Evolutionary conservation across 495 filamentous ascomycete genomes (phyloP).

Genomic region (Tuber microsphaerosporum): DNA sequence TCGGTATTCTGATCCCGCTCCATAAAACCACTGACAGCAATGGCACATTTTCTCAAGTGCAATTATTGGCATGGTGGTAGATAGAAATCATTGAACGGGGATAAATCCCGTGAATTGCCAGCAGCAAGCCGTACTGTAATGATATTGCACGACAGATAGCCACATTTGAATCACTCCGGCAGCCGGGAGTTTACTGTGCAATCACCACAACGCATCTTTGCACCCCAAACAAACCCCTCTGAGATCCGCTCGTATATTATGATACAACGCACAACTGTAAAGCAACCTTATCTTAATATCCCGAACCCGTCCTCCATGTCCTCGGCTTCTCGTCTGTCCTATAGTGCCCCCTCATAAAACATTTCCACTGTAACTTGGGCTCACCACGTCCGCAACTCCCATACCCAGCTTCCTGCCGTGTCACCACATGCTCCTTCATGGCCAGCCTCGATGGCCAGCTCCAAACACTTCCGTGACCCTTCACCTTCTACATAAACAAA

Average conservation of each 20-base stretch:
- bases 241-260: not conserved
- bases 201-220: not conserved
- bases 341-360: not conserved
- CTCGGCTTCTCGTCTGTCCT: not conserved
- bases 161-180: not conserved
- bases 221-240: not conserved
- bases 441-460: not conserved
- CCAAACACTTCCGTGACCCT: not conserved
- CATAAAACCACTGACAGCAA: not conserved
- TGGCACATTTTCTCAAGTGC: not conserved
- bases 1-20: not conserved
- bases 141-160: not conserved
- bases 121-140: not conserved
- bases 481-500: not conserved
- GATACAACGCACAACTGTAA: not conserved
- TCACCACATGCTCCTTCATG: not conserved
- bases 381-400: not conserved
- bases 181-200: not conserved
- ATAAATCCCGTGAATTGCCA: not conserved
- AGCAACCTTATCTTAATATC: not conserved
- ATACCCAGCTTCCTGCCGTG: not conserved
- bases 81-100: not conserved
- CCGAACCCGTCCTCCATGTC: not conserved
- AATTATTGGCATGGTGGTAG: not conserved
- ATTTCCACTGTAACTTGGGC: not conserved